Evolutionary conservation across 805 yeast genomes (phyloP).

Genomic region (Cephaloascus albidus): DNA sequence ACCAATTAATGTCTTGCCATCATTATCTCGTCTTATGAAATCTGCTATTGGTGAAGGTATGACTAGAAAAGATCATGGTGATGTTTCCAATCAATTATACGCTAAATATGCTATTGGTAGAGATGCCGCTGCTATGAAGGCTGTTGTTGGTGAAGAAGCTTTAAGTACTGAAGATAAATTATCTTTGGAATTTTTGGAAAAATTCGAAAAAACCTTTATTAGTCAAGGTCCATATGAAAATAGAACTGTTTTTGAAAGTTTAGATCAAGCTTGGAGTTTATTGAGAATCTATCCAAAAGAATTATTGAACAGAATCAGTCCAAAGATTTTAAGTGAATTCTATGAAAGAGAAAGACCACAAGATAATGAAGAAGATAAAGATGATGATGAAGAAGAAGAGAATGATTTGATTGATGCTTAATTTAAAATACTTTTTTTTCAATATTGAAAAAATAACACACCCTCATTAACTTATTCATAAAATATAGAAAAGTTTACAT

Average conservation of each 20-base stretch:
- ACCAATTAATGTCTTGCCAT: slow-evolving; percentile 96
- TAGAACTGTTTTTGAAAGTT: slow-evolving; percentile 88
- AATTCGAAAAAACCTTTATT: slow-evolving; percentile 93
- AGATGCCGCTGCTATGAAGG: slow-evolving; percentile 99
- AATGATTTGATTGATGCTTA: slow-evolving; percentile 25
- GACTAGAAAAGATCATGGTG: slow-evolving; percentile 99
- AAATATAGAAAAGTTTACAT: background rate
- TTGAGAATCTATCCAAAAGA: slow-evolving; percentile 99
- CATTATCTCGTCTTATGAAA: slow-evolving; percentile 96
- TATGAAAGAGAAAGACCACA: slow-evolving; percentile 81
- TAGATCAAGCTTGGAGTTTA: slow-evolving; percentile 97
- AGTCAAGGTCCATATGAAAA: slow-evolving; percentile 96
- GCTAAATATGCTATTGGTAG: slow-evolving; percentile 99
- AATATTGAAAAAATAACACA: background rate
- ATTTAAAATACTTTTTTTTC: slow-evolving; percentile 1
- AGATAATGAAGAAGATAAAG: slow-evolving; percentile 44
- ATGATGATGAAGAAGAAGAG: slow-evolving; percentile 18
- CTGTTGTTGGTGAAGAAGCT: slow-evolving; percentile 99
- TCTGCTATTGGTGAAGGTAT: slow-evolving; percentile 99
- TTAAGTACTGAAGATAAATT: slow-evolving; percentile 94
- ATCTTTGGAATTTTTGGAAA: slow-evolving; percentile 94
- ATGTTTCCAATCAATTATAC: slow-evolving; percentile 96
- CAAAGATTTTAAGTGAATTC: slow-evolving; percentile 91
- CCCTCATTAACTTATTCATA: background rate
- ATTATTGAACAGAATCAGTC: slow-evolving; percentile 95